Base-by-base conservation (phyloP, 192 early-diverging fungal genomes). In the Thamnidium elegans region DNA sequence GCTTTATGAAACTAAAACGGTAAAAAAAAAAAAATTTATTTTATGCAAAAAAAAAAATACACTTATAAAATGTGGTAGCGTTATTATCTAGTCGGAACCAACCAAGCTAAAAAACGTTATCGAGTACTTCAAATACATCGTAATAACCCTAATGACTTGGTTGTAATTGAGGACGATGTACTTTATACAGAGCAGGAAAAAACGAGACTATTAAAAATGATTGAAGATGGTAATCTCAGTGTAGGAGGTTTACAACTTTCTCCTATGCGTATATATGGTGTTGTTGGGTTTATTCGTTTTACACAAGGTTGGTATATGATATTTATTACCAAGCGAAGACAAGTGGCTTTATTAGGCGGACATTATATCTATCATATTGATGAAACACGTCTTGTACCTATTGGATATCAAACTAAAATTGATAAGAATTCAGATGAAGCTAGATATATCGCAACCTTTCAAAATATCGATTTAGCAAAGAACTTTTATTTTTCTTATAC, bases 401-500 rank as follows among this genome's bases (percentile, higher is more conserved):
- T 97, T 31, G 84, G 89, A 0, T 75, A 73, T 26, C 72, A 73
- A 1, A 79, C 77, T 4, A 88, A 87, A 19, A 72, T 85, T 2
- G 90, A 90, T 63, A 86, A 89, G 64, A 87, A 89, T 47, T 86
- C 89, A 3, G 84, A 87, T 30, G 93, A 95, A 74, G 68, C 78
- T 6, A 77, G 86, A 69, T 94, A 93, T 55, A 79, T 93, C 15
- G 77, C 85, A 36, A 88, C 89, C n/a, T 99, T 96, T 71, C 81
- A 89, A 43, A 94, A 92, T 68, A 92, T 99, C 15, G 94, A 97
- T 63, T 74, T 96, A 68, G 87, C 86, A 50, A 95, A 96, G 67
- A 94, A 97, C 79, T 97, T 97, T 76, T 99, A 99, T 76, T 99
- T 94, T 74, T 91, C 89, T 70, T 94, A 97, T 54, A 94, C 94